Evolutionary conservation across 2,329 filamentous ascomycete species (phyloP), one percentile per base, ranked within the genome.

Genomic region (Cercospora sojina): DNA sequence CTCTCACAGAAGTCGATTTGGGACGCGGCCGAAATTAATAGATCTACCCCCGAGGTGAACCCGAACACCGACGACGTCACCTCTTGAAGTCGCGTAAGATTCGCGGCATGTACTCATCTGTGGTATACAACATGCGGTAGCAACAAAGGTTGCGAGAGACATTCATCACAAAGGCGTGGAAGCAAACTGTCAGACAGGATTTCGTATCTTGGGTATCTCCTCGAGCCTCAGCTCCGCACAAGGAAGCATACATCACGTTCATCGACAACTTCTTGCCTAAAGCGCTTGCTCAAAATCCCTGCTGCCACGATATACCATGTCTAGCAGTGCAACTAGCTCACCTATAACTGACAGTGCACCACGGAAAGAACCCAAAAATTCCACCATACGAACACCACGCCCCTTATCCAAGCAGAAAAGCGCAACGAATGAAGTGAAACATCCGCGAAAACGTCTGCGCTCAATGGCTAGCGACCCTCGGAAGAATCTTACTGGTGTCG

Each of bases 1-100:
- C 32, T n/a, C 35, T 32, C 20, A 18, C 5, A 12, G 32, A 41
- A 27, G 23, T 35, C 31, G 29, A 27, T 55, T 23, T 49, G 56
- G 27, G 47, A 59, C 16, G 31, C 53, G 53, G 31, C 62, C 62
- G 62, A 64, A 64, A 64, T 64, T 64, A 64, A 31, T 10, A 64
- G 38, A 49, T 59, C 27, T 59, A 51, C 27, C 23, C 53, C 62
- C 62, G 62, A 51, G 38, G 60, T 63, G 49, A 23, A 57, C 29
- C 60, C 60, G 60, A 63, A 27, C 29, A 63, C 60, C 47, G 49
- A 56, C 60, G 60, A 63, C 49, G 60, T 63, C 60, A 63, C 60
- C 32, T 63, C 51, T 53, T 20, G 49, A 27, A 38, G 20, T 23
- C 43, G 31, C n/a, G 51, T 35, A 35, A 51, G 47, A 51, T 23